Evolutionary conservation across 176 grass and related monocot genomes (phyloP).

Genomic region (Poa pratensis): DNA sequence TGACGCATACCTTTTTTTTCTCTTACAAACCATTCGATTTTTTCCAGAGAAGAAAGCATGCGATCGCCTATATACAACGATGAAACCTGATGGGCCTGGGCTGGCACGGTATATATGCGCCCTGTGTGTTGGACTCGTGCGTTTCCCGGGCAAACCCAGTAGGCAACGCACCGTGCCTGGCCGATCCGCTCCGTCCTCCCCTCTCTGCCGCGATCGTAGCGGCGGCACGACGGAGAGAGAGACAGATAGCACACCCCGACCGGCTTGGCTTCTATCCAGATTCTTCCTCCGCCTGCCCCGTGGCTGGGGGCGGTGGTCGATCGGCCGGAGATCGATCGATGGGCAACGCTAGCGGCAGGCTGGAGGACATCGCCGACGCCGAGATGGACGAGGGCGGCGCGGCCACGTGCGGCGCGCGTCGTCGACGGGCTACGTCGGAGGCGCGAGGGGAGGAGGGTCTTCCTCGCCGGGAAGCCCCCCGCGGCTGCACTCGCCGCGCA

Average conservation of each 20-base stretch:
- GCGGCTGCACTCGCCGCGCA: constrained; percentile 78
- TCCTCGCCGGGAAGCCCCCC: constrained; percentile 66
- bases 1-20: too few relatives aligned
- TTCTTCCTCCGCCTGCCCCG: background rate
- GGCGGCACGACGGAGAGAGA: constrained; percentile 1
- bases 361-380: constrained; percentile 61
- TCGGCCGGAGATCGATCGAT: constrained; percentile 41
- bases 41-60: background rate
- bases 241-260: background rate
- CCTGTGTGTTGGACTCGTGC: background rate
- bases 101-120: background rate
- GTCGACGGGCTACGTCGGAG: constrained; percentile 38
- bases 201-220: constrained; percentile 3
- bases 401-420: constrained; percentile 44
- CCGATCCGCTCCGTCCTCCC: background rate
- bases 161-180: background rate
- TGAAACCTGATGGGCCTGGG: background rate
- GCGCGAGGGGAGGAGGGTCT: background rate
- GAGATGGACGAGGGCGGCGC: constrained; percentile 58
- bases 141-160: background rate
- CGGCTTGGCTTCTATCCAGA: background rate
- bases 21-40: too few relatives aligned
- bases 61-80: background rate
- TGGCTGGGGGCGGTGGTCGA: background rate
- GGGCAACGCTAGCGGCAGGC: constrained; percentile 83